Evolutionary conservation across 129 eudicot genomes (phyloP).

Genomic region (Rutidosis leptorrhynchoides): DNA sequence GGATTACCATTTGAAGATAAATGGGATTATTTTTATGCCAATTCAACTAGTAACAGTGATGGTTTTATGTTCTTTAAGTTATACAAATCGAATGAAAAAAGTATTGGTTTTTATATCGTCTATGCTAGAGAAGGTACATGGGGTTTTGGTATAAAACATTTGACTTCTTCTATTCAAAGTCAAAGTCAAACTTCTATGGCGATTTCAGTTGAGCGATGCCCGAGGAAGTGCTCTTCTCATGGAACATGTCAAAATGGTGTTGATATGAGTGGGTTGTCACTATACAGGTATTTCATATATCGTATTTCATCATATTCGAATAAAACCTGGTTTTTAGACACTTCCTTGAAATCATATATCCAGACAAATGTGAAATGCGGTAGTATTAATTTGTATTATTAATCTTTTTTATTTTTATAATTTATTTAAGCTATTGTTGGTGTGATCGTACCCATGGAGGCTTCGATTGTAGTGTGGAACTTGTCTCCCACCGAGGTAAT

Average conservation of each 20-base stretch:
- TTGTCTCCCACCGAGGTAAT: constrained; percentile 70
- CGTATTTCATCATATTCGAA: not conserved
- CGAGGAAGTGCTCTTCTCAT: constrained; percentile 66
- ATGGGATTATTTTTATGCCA: constrained; percentile 72
- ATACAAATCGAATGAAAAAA: constrained; percentile 49
- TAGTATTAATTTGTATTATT: not conserved
- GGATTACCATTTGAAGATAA: constrained; percentile 61
- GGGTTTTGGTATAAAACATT: constrained; percentile 64
- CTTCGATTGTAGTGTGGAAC: constrained; percentile 77
- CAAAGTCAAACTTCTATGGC: constrained; percentile 46
- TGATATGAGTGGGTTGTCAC: constrained; percentile 57
- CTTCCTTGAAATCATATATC: not conserved
- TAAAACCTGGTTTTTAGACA: constrained; percentile 10
- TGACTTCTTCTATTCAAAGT: constrained; percentile 27
- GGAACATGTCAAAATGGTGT: constrained; percentile 60
- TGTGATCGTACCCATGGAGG: constrained; percentile 93
- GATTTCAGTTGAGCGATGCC: constrained; percentile 75
- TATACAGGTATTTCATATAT: constrained; percentile 59
- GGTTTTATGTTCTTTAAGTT: constrained; percentile 67
- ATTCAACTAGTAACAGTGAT: constrained; percentile 57
- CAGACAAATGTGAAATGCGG: not conserved
- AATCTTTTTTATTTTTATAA: not conserved
- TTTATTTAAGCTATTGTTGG: constrained; percentile 58
- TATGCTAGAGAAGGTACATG: constrained; percentile 79
- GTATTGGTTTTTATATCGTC: constrained; percentile 57